A percentile compares a stretch with the other conserved stretches of the same genome.
Conservation (phyloP, 1,284 basidiomycete genomes). For the Pterulicium gracile region DNA sequence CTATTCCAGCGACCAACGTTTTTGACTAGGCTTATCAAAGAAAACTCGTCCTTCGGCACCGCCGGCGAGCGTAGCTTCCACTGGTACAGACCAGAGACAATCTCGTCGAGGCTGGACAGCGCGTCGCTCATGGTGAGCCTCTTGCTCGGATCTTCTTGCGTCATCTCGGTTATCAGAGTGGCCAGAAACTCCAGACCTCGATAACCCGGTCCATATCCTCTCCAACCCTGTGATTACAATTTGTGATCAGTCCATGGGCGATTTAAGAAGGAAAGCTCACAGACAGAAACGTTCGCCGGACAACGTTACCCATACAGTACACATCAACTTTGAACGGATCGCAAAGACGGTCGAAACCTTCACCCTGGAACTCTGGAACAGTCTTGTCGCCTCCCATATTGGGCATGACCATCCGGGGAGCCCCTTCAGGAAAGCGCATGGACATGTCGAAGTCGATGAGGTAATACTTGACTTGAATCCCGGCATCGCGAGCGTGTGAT, state of each 20-base stretch:
- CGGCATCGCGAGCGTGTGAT: slow-evolving; percentile 18
- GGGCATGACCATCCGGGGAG: slow-evolving; percentile 8
- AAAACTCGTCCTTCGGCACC: neutral
- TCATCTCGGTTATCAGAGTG: slow-evolving; percentile 21
- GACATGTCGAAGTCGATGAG: slow-evolving; percentile 23
- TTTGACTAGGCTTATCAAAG: too few species aligned
- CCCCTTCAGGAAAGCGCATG: slow-evolving; percentile 12
- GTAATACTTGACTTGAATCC: slow-evolving; percentile 20
- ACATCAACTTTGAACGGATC: slow-evolving; percentile 26
- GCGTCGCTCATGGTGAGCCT: slow-evolving; percentile 25
- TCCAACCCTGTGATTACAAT: too few species aligned
- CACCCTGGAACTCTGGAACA: slow-evolving; percentile 9
- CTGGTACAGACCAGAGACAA: slow-evolving; percentile 14
- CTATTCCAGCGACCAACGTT: too few species aligned
- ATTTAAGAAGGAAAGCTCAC: too few species aligned
- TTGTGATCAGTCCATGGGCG: too few species aligned
- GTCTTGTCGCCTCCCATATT: neutral
- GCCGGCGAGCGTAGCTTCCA: slow-evolving; percentile 18
- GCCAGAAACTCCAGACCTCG: slow-evolving; percentile 21
- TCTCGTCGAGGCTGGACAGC: slow-evolving; percentile 16
- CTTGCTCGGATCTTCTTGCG: slow-evolving; percentile 17
- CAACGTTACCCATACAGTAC: slow-evolving; percentile 24
- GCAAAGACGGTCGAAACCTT: slow-evolving; percentile 14
- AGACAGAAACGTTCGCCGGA: slow-evolving; percentile 18
- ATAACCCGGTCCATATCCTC: too few species aligned